Evolutionary conservation across 306 rosid species (phyloP), one percentile per base, ranked within the genome.

Genomic region (Quercus alba): DNA sequence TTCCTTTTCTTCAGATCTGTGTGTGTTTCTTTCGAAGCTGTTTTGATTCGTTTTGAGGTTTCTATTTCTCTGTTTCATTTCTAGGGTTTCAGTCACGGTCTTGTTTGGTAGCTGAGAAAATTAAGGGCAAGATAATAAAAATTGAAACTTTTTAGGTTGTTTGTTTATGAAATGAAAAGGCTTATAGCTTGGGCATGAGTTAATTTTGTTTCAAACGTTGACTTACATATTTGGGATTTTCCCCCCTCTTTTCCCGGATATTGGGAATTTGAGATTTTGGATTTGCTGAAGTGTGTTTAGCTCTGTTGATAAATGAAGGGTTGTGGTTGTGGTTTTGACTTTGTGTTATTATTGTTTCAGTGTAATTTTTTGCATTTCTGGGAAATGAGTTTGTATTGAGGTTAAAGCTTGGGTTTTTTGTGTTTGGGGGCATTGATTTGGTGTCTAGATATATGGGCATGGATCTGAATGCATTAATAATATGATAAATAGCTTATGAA

Each of bases 81-180:
- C 75, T 85, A 87, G 81, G 88, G 81, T 81, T 82, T 79, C n/a
- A 14, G 21, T 17, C 11, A 2, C 54, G 14, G 31, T 18, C 8
- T 17, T 44, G 19, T 56, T 55, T 44, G 4, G 59, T 1, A 49
- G 41, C 61, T 72, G 75, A 49, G 59, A 25, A 51, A 62, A 73
- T 14, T 25, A 23, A 15, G 8, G 51, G 19, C 49, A 66, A 59
- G 46, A 67, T 2, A 18, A 5, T 18, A 20, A 57, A 35, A 5
- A 56, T 49, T n/a, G 5, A 5, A 55, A 14, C 20, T 66, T 76
- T 31, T 61, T 28, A 58, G 70, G 3, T 6, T 78, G 5, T 70
- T 1, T 18, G 38, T 26, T 19, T 35, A 30, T 51, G 54, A 5
- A n/a, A 26, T 17, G 5, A 66, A 38, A 56, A 35, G 11, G 6